Percentiles rank a stretch among this genome's conserved stretches.
Conservation (phyloP, 2,329 filamentous ascomycete species). For the Colletotrichum sp. region DNA sequence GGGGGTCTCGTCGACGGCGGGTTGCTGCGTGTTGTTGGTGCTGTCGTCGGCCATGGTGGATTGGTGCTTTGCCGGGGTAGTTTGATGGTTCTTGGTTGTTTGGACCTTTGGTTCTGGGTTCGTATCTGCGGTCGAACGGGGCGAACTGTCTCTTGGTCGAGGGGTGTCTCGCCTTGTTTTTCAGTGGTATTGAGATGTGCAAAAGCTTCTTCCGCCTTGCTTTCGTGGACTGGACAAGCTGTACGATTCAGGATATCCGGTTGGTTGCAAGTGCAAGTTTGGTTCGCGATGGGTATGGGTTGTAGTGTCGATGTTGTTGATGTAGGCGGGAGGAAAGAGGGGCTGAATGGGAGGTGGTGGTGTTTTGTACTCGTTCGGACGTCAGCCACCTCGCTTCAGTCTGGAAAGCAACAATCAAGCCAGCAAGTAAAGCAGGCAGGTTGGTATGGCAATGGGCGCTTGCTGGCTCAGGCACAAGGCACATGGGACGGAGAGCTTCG, state of each 20-base stretch:
- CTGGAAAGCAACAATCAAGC: neutral
- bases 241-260: neutral
- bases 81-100: neutral
- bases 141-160: neutral
- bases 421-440: neutral
- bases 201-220: neutral
- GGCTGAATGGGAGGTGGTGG: neutral
- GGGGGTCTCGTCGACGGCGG: slow-evolving; percentile 58
- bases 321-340: neutral
- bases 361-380: slow-evolving; percentile 6
- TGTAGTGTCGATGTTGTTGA: neutral
- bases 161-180: slow-evolving; percentile 10
- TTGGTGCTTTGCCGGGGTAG: neutral
- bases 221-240: neutral
- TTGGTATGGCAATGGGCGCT: slow-evolving; percentile 16
- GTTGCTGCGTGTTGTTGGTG: slow-evolving; percentile 13
- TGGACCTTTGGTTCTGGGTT: neutral
- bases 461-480: slow-evolving; percentile 2
- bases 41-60: slow-evolving; percentile 37
- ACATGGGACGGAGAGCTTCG: neutral
- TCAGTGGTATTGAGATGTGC: neutral
- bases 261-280: neutral
- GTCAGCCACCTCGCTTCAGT: neutral
- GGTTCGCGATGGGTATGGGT: neutral
- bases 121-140: slow-evolving; percentile 2